Base-by-base conservation (phyloP, 108 stramenopile genomes). In the Skeletonema grethae region DNA sequence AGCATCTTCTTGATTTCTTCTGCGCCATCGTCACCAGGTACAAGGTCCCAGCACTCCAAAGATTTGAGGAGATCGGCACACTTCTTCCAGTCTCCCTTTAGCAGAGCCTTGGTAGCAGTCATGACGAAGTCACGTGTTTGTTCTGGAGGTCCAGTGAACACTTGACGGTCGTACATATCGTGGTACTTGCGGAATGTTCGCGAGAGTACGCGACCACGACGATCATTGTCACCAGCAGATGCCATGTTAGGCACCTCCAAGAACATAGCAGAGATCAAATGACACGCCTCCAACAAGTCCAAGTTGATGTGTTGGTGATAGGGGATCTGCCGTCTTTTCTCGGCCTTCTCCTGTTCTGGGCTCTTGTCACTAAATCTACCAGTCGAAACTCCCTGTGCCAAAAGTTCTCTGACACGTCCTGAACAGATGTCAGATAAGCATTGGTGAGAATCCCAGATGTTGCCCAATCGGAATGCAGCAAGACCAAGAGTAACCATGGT, bases 211-310 rank as follows among this genome's bases (percentile, higher is more conserved):
- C 91, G 81, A 29, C 67, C 35, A 43, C 87, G 84, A 41, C 87
- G 74, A 53, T 76, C 69, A 38, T 53, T 79, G 18, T 85, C 83
- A 16, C 82, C 79, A 20, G 68, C 71, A 12, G 81, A 76, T 12
- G 98, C 98, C 95, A 98, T 97, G 77, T 94, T 95, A 61, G 99
- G 99, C 63, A 98, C 91, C 87, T 99, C 98, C 24, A 98, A 85
- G 39, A 99, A 81, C 99, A 99, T 99, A 65, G 99, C 99, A 64
- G 85, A 85, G 61, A 97, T 98, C 70, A 98, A 83, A 75, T 98
- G 97, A 69, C 93, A 94, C 18, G 95, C 96, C 70, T 99, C 99
- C 61, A 99, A 70, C 70, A 99, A 79, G 70, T 99, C 99, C 57
- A 97, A 81, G 72, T 97, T 97, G 84, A 98, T 88, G 76, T 98